phyloP scores from a whole-genome alignment of 768 basidiomycete genomes.

The Boletus rufocinnamomeus region DNA sequence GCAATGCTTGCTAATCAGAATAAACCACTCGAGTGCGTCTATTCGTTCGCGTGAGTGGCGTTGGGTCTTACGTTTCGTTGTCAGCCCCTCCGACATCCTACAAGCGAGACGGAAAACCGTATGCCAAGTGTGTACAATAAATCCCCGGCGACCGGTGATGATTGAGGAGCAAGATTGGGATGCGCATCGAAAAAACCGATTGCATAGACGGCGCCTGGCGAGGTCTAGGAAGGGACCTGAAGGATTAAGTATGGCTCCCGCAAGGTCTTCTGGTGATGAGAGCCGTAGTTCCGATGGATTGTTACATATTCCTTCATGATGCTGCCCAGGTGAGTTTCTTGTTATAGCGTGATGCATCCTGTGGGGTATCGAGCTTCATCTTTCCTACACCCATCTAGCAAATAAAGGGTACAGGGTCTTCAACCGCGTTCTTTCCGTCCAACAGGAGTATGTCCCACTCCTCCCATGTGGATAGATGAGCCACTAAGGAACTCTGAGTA shows the following conservation, averaged over 20 bases:
- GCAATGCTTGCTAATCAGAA: constrained; percentile 48
- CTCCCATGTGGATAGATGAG: constrained; percentile 5
- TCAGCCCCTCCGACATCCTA: constrained; percentile 60
- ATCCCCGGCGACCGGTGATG: constrained; percentile 59
- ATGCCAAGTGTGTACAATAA: constrained; percentile 63
- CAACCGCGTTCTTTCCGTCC: neutral
- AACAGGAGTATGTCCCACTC: neutral
- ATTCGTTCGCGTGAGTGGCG: constrained; percentile 4
- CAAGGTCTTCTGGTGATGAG: constrained; percentile 10
- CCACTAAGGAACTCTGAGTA: neutral
- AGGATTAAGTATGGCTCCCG: neutral
- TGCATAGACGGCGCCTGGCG: constrained; percentile 51
- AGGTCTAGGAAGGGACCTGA: constrained; percentile 27
- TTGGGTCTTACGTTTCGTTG: constrained; percentile 13
- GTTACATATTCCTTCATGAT: constrained; percentile 13
- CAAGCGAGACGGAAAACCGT: constrained; percentile 55
- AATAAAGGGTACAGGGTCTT: constrained; percentile 4
- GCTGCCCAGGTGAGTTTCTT: constrained; percentile 12
- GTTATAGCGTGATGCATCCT: neutral
- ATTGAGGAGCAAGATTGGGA: constrained; percentile 62
- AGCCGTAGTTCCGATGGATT: constrained; percentile 2
- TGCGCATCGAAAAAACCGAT: constrained; percentile 54
- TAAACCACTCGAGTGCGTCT: constrained; percentile 50
- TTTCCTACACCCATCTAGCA: neutral
- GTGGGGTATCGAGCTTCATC: neutral